A percentile compares a stretch with the other conserved stretches of the same genome.
phyloP scores from a whole-genome alignment of 805 yeast species.

The Barnettozyma californica region DNA sequence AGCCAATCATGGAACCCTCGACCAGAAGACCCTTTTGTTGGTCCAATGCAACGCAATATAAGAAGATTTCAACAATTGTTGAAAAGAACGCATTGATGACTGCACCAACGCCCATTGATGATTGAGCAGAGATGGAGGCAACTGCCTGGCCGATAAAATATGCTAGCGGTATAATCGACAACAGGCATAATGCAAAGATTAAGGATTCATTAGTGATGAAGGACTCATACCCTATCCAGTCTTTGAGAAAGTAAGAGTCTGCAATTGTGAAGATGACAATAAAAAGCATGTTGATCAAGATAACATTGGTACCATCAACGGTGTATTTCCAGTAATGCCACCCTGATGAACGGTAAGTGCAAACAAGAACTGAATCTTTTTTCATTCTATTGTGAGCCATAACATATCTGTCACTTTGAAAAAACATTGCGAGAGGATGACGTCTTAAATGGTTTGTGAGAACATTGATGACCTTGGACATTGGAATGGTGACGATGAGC shows the following conservation, averaged over 20 bases:
- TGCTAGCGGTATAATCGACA: constrained; percentile 89
- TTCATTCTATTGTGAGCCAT: constrained; percentile 15
- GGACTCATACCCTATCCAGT: constrained; percentile 29
- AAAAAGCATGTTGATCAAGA: constrained; percentile 77
- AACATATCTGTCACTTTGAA: constrained; percentile 46
- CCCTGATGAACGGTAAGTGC: constrained; percentile 91
- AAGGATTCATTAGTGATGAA: constrained; percentile 50
- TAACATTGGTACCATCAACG: constrained; percentile 91
- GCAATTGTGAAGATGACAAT: constrained; percentile 78
- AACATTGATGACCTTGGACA: constrained; percentile 73
- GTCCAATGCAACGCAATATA: constrained; percentile 85
- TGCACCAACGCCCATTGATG: constrained; percentile 98
- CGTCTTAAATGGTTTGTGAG: constrained; percentile 74
- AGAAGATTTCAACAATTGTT: constrained; percentile 86
- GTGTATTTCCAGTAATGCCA: constrained; percentile 93
- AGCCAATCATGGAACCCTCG: constrained; percentile 94
- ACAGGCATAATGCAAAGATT: constrained; percentile 69
- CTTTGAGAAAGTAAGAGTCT: constrained; percentile 64
- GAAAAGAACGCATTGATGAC: constrained; percentile 97
- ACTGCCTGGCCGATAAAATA: constrained; percentile 98
- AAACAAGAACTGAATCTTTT: constrained; percentile 56
- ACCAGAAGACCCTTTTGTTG: constrained; percentile 85
- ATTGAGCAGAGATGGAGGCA: constrained; percentile 97
- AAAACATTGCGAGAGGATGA: constrained; percentile 85
- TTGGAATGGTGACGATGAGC: constrained; percentile 83